Base-by-base conservation (phyloP, 1,284 basidiomycete genomes). In the Baeospora myosura region DNA sequence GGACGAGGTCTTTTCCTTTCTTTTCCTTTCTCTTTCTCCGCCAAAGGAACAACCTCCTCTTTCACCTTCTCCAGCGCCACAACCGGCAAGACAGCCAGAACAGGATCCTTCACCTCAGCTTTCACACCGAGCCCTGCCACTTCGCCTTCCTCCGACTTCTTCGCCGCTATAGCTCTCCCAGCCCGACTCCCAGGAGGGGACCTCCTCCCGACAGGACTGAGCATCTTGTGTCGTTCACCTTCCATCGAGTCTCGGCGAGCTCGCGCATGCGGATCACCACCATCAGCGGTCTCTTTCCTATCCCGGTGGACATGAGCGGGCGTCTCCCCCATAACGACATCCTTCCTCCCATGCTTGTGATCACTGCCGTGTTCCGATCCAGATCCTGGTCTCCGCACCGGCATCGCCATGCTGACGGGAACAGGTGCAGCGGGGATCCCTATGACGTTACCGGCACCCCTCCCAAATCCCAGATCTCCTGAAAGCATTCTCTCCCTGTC, bases 151-250 rank as follows among this genome's bases (percentile, higher is more conserved):
- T 52, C 43, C 8, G 61, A 60, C 50, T 67, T 70, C 40, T 63
- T 59, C 2, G 65, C 62, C 24, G 68, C 68, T 38, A 65, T 68
- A 17, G 65, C 66, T 37, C 69, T 57, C 11, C 69, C 69, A 24
- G 57, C 56, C 29, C 61, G 58, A 46, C 68, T 71, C 16, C 68
- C 69, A 4, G 69, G 69, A 39, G 69, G 69, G 30, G 66, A 67
- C n/a, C 69, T 53, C 42, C 65, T 55, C 10, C 62, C 63, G 7
- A 53, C 49, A 31, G 58, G 57, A 43, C 31, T 55, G n/a, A n/a
- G n/a, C n/a, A n/a, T n/a, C 52, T 43, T 52, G 53, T 30, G 45
- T 40, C 41, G 48, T 49, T 25, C 51, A 41, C 36, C 50, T 51
- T 44, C 49, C 30, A n/a, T 45, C 42, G 43, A 29, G 28, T 40